A percentile compares a stretch with the other conserved stretches of the same genome.
phyloP scores from a whole-genome alignment of 805 yeast genomes.

The Spathaspora hagerdaliae region DNA sequence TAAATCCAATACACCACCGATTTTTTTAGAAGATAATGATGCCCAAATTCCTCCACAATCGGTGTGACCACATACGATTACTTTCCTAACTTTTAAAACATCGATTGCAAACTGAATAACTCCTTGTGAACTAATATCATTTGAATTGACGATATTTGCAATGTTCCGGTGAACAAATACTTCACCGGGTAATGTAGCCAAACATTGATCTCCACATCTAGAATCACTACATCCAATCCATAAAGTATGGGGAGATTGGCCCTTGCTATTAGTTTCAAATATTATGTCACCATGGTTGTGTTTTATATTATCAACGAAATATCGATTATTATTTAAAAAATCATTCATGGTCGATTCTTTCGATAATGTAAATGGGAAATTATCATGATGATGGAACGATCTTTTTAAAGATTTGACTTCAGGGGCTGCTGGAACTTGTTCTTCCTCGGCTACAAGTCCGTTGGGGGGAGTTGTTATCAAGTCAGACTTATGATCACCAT shows the following conservation, averaged over 20 bases:
- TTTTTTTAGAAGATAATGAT: constrained; percentile 57
- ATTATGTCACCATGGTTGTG: constrained; percentile 49
- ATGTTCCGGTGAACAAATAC: constrained; percentile 85
- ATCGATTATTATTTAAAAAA: constrained; percentile 44
- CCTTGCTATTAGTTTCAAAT: constrained; percentile 64
- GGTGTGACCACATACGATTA: constrained; percentile 89
- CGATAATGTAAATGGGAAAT: constrained; percentile 44
- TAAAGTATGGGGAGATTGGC: constrained; percentile 88
- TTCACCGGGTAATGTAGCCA: constrained; percentile 85
- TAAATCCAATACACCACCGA: constrained; percentile 67
- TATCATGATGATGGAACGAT: constrained; percentile 8
- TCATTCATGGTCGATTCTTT: constrained; percentile 48
- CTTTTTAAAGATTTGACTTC: neutral
- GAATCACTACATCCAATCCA: constrained; percentile 97
- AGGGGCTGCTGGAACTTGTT: neutral
- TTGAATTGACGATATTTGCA: constrained; percentile 70
- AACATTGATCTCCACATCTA: constrained; percentile 75
- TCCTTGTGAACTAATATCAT: constrained; percentile 70
- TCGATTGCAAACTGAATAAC: constrained; percentile 87
- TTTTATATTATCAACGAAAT: constrained; percentile 43
- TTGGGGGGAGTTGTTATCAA: constrained; percentile 8
- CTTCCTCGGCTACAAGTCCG: constrained; percentile 1
- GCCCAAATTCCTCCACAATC: constrained; percentile 95
- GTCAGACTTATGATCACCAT: constrained; percentile 31
- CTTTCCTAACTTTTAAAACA: constrained; percentile 72